phyloP scores from a whole-genome alignment of 1,139 yeast genomes.

The Meyerozyma carpophila region DNA sequence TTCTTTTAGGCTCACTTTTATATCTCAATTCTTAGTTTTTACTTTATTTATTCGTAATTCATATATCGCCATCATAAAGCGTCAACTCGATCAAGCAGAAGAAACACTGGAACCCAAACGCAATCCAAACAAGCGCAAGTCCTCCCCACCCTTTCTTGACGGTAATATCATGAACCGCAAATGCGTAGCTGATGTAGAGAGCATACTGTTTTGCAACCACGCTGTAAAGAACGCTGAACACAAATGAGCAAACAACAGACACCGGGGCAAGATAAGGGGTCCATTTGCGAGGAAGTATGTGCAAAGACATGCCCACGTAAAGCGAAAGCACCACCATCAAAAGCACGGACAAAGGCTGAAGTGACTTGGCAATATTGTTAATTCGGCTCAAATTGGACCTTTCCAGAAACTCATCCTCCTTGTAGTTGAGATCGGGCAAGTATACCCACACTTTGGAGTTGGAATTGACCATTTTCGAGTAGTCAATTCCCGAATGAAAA shows the following conservation, averaged over 20 bases:
- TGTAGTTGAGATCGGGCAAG: neutral
- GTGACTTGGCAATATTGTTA: neutral
- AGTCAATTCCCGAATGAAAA: neutral
- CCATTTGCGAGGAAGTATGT: neutral
- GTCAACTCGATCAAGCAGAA: too few species aligned
- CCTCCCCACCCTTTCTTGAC: neutral
- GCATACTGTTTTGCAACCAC: neutral
- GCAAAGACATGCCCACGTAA: neutral
- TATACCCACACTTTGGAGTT: neutral
- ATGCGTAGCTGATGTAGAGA: neutral
- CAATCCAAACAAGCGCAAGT: neutral
- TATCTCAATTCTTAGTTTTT: too few species aligned
- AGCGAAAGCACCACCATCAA: neutral
- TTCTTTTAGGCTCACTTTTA: too few species aligned
- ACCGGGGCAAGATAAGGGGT: neutral
- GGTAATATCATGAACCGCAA: neutral
- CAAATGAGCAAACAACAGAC: neutral
- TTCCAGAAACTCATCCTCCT: neutral
- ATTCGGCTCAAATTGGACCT: neutral
- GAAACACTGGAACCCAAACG: too few species aligned
- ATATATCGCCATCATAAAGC: too few species aligned
- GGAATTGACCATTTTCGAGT: neutral
- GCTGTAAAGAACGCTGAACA: neutral
- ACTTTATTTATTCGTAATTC: too few species aligned
- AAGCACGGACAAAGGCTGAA: neutral